Percentiles rank a stretch among this genome's conserved stretches.
These are phyloP conservation scores for Mrakia frigida DNA, from an alignment of 768 basidiomycete species.

Conservation along the genomic window DNA sequence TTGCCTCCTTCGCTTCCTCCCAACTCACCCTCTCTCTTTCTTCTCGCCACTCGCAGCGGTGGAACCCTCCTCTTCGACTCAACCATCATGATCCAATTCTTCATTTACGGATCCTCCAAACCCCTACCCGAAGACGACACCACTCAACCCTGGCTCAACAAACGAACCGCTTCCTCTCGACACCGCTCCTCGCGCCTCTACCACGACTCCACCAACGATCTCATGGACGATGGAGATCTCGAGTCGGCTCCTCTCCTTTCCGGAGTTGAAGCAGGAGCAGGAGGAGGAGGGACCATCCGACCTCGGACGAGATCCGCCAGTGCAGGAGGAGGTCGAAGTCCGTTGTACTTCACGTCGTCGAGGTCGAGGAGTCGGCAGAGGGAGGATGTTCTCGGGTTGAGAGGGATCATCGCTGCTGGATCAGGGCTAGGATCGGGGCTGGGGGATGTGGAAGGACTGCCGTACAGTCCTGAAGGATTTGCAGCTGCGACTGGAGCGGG, in stretches of 20 bases:
- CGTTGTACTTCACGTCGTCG: not conserved
- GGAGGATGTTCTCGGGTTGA: conserved; percentile 6
- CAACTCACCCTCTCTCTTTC: conserved; percentile 50
- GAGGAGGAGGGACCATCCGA: not conserved
- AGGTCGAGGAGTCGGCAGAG: conserved; percentile 2
- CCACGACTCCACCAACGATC: not conserved
- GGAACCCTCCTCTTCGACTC: conserved; percentile 92
- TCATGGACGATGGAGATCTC: not conserved
- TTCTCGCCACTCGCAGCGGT: conserved; percentile 43
- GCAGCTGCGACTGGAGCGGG: too few relatives aligned
- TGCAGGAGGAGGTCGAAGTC: not conserved
- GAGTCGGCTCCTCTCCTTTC: not conserved
- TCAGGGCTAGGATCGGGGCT: not conserved
- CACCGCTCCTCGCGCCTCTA: not conserved
- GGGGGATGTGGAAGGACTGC: not conserved
- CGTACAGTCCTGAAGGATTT: not conserved
- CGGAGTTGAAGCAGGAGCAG: too few relatives aligned
- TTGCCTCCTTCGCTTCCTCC: not conserved
- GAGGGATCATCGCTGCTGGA: not conserved
- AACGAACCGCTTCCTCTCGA: not conserved
- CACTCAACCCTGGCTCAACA: conserved; percentile 19
- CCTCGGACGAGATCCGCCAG: not conserved
- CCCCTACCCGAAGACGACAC: conserved; percentile 10
- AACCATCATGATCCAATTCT: conserved; percentile 78
- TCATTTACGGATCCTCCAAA: conserved; percentile 54